Conservation (phyloP, 257 asterid genomes). For the Solanum acaule region DNA sequence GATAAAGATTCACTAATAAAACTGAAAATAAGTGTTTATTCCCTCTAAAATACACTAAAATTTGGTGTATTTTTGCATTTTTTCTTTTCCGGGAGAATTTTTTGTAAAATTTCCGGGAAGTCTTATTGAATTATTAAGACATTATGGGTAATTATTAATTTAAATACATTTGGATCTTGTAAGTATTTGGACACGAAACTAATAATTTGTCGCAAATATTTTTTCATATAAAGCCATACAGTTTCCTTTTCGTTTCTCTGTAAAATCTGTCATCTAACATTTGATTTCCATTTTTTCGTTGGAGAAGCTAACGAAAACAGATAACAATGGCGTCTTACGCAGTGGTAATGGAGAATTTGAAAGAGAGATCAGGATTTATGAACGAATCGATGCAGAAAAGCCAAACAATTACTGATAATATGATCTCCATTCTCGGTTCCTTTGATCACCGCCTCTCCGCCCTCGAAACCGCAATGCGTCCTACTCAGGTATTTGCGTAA, state of each 20-base stretch:
- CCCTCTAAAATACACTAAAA: too few species aligned
- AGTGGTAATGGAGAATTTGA: constrained; percentile 57
- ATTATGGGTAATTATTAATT: too few species aligned
- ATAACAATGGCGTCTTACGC: constrained; percentile 33
- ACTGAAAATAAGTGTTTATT: too few species aligned
- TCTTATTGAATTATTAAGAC: neutral
- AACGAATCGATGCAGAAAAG: constrained; percentile 76
- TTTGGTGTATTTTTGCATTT: too few species aligned
- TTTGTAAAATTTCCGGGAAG: too few species aligned
- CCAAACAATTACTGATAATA: constrained; percentile 70
- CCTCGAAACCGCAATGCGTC: constrained; percentile 99
- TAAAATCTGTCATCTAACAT: neutral
- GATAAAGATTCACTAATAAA: too few species aligned
- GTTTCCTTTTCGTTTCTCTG: too few species aligned
- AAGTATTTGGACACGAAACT: neutral
- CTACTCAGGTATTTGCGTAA: constrained; percentile 65
- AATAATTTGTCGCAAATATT: too few species aligned
- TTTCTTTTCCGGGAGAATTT: too few species aligned
- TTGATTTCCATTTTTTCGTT: neutral
- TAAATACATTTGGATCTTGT: too few species aligned
- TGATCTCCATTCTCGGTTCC: constrained; percentile 85
- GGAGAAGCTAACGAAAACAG: neutral
- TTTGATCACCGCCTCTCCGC: constrained; percentile 97
- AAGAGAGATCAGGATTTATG: constrained; percentile 63
- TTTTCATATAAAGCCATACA: neutral